A percentile compares a stretch with the other conserved stretches of the same genome.
Conservation (phyloP, 148 eudicot species). For the Vaccinium corymbosum region DNA sequence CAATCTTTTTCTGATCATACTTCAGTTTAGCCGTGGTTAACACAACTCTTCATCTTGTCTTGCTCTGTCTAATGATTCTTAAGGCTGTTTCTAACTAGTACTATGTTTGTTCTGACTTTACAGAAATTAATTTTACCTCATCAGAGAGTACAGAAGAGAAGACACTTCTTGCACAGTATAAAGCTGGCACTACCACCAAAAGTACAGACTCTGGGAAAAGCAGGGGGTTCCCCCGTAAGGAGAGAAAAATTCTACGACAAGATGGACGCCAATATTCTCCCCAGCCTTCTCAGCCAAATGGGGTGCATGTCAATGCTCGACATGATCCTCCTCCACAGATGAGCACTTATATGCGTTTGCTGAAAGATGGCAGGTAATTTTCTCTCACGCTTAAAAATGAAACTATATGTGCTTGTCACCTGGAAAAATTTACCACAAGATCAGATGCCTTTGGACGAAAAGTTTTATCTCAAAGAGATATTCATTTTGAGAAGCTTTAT, state of each 20-base stretch:
- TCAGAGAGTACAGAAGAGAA: slow-evolving; percentile 38
- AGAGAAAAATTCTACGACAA: slow-evolving; percentile 21
- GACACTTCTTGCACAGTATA: slow-evolving; percentile 28
- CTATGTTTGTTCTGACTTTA: neutral
- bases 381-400: slow-evolving; percentile 4
- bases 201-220: slow-evolving; percentile 31
- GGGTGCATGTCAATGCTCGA: slow-evolving; percentile 22
- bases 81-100: neutral
- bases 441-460: neutral
- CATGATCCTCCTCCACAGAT: slow-evolving; percentile 30
- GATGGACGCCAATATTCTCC: slow-evolving; percentile 25
- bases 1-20: slow-evolving; percentile 11
- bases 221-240: slow-evolving; percentile 30
- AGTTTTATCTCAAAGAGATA: neutral
- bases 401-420: slow-evolving; percentile 1
- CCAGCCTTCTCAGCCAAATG: slow-evolving; percentile 22
- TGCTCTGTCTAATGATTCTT: neutral
- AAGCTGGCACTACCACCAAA: slow-evolving; percentile 27
- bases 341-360: slow-evolving; percentile 50
- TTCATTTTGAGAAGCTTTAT: neutral
- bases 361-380: slow-evolving; percentile 76
- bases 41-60: neutral
- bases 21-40: slow-evolving; percentile 11
- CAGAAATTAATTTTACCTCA: slow-evolving; percentile 10
- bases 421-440: slow-evolving; percentile 5